Evolutionary conservation across 495 filamentous ascomycete species (phyloP).

Genomic region (Rostrohypoxylon terebratum): DNA sequence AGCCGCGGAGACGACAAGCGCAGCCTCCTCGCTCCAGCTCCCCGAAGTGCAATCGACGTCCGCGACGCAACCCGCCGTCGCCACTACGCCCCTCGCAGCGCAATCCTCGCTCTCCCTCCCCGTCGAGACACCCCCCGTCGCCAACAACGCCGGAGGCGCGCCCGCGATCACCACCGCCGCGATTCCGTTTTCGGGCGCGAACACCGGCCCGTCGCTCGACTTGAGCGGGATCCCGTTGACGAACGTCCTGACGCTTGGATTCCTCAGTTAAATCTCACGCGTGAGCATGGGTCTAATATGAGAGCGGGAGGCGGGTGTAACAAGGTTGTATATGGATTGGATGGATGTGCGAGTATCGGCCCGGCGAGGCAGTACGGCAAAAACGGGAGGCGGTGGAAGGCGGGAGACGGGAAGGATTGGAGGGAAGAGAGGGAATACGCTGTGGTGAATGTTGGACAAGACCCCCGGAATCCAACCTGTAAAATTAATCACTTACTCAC

Average conservation of each 20-base stretch:
- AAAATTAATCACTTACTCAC: constrained; percentile 7
- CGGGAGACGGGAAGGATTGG: background rate
- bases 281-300: background rate
- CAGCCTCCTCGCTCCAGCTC: constrained; percentile 8
- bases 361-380: background rate
- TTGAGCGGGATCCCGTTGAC: constrained; percentile 48
- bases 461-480: constrained; percentile 6
- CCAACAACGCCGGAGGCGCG: constrained; percentile 35
- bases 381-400: background rate
- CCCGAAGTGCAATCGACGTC: constrained; percentile 20
- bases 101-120: constrained; percentile 35
- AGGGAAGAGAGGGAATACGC: constrained; percentile 16
- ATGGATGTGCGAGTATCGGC: background rate
- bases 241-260: constrained; percentile 49
- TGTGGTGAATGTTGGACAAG: background rate
- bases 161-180: constrained; percentile 36
- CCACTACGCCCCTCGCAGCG: constrained; percentile 19
- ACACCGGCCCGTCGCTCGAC: constrained; percentile 45
- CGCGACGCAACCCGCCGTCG: constrained; percentile 13
- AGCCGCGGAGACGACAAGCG: background rate
- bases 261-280: background rate
- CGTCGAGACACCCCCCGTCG: constrained; percentile 23
- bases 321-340: background rate
- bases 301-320: background rate
- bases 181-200: constrained; percentile 34